A percentile compares a stretch with the other conserved stretches of the same genome.
phyloP scores from a whole-genome alignment of 2,329 filamentous ascomycete genomes.

The Emericellopsis atlantica region DNA sequence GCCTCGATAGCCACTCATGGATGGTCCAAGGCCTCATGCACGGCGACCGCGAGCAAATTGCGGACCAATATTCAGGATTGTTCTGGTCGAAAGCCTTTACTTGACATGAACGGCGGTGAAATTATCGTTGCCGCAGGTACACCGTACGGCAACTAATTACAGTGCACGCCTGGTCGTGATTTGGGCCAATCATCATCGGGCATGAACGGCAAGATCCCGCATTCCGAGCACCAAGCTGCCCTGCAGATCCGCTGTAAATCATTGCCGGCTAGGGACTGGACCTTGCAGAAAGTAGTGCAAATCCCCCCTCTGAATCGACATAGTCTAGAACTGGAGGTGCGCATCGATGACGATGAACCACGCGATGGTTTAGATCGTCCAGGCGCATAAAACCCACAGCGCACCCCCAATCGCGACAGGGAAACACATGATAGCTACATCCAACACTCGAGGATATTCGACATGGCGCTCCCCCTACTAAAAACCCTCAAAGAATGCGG shows the following conservation, averaged over 20 bases:
- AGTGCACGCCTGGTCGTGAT: too few relatives aligned
- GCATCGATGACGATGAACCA: background rate
- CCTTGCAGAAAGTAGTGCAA: too few relatives aligned
- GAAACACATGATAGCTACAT: background rate
- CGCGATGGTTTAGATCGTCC: background rate
- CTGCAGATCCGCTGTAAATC: background rate
- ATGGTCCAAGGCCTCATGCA: too few relatives aligned
- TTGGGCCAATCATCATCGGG: too few relatives aligned
- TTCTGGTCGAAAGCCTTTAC: background rate
- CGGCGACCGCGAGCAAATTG: background rate
- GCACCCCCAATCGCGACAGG: background rate
- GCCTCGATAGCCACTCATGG: too few relatives aligned
- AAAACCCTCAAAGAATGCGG: conserved; percentile 61
- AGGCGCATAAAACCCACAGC: background rate
- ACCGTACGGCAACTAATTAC: too few relatives aligned
- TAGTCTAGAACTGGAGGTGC: too few relatives aligned
- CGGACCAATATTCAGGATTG: background rate
- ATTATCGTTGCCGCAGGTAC: too few relatives aligned
- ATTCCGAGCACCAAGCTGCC: too few relatives aligned
- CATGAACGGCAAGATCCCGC: too few relatives aligned
- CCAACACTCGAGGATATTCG: conserved; percentile 4
- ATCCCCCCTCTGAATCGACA: background rate
- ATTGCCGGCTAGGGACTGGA: background rate
- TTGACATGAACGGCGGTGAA: too few relatives aligned
- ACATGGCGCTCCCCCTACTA: conserved; percentile 62